Evolutionary conservation across 331 rosid species (phyloP).

Genomic region (Quercus phellos): DNA sequence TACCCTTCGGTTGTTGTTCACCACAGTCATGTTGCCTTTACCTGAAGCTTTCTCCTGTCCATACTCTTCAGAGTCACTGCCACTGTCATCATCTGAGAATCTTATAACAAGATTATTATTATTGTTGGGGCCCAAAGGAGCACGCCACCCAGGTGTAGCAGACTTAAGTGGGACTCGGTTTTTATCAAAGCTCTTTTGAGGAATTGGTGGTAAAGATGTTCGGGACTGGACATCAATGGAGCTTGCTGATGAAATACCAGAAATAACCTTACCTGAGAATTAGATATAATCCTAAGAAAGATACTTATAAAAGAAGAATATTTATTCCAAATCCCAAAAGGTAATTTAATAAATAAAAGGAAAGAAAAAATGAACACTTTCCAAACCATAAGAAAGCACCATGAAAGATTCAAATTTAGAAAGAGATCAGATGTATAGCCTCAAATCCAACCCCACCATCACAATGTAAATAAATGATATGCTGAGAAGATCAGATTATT

Average conservation of each 20-base stretch:
- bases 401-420: neutral
- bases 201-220: conserved; percentile 28
- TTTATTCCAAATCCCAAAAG: neutral
- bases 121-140: conserved; percentile 33
- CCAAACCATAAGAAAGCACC: neutral
- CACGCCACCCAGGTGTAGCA: conserved; percentile 41
- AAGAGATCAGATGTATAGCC: neutral
- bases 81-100: conserved; percentile 92
- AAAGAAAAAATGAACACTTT: neutral
- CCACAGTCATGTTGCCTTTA: conserved; percentile 32
- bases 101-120: conserved; percentile 75
- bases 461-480: neutral
- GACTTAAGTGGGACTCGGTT: conserved; percentile 44
- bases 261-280: conserved; percentile 32
- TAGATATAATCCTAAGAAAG: neutral
- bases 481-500: neutral
- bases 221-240: conserved; percentile 37
- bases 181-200: conserved; percentile 43
- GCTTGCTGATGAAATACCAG: conserved; percentile 34
- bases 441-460: neutral
- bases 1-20: conserved; percentile 37
- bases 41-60: conserved; percentile 33
- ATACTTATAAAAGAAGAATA: neutral
- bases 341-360: neutral
- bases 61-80: conserved; percentile 59